Conservation (phyloP, 495 filamentous ascomycete genomes). For the Aspergillus coremiiformis region DNA sequence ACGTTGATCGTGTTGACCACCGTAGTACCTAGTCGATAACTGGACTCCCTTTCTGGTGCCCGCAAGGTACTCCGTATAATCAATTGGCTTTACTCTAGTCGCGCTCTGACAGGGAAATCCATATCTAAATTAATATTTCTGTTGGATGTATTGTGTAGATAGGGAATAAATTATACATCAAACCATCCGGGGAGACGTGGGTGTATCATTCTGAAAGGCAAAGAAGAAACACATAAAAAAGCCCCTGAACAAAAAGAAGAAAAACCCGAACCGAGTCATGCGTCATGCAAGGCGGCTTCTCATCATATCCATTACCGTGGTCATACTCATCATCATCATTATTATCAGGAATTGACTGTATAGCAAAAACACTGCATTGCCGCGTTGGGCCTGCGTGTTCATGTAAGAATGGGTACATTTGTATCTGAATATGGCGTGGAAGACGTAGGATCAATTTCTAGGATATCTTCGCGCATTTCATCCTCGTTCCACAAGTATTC, state of each 20-base stretch:
- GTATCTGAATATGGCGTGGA: conserved; percentile 1
- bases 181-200: too few relatives aligned
- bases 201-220: too few relatives aligned
- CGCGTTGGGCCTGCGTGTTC: background rate
- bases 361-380: background rate
- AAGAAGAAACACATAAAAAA: background rate
- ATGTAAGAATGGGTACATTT: conserved; percentile 13
- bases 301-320: background rate
- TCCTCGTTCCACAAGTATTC: conserved; percentile 22
- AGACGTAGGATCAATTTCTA: conserved; percentile 7
- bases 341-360: background rate
- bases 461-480: conserved; percentile 19
- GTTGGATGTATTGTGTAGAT: too few relatives aligned
- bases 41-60: too few relatives aligned
- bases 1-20: too few relatives aligned
- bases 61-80: too few relatives aligned
- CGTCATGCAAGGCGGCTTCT: background rate
- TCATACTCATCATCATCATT: background rate
- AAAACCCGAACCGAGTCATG: background rate
- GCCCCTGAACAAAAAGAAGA: background rate
- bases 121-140: too few relatives aligned
- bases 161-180: too few relatives aligned
- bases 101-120: too few relatives aligned
- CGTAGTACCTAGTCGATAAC: too few relatives aligned
- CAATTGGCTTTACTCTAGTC: too few relatives aligned